Percentiles rank a stretch among this genome's conserved stretches.
These are phyloP conservation scores for Eucalyptus viminalis DNA, from an alignment of 345 rosid species.

Conservation along the genomic window DNA sequence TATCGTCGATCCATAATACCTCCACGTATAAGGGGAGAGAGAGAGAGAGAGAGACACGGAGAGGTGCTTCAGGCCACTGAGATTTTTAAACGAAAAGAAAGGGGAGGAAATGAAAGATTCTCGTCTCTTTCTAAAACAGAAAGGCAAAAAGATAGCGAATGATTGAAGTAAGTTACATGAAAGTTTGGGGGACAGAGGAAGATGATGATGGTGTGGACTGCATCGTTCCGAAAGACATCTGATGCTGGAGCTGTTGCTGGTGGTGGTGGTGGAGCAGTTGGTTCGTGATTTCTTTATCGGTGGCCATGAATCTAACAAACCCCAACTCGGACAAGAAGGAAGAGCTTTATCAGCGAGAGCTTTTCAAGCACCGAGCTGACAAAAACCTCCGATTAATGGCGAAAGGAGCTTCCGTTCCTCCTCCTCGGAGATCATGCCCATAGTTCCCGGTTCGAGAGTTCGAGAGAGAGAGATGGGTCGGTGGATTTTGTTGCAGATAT, in stretches of 20 bases:
- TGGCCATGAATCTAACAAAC: not conserved
- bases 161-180: conserved; percentile 26
- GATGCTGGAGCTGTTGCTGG: conserved; percentile 24
- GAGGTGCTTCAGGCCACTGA: not conserved
- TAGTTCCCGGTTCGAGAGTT: not conserved
- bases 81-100: not conserved
- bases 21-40: not conserved
- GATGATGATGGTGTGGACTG: conserved; percentile 27
- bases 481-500: not conserved
- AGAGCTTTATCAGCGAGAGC: not conserved
- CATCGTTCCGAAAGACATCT: conserved; percentile 41
- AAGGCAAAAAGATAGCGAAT: not conserved
- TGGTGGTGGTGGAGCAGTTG: conserved; percentile 2
- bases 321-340: not conserved
- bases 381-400: not conserved
- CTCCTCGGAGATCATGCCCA: not conserved
- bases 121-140: not conserved
- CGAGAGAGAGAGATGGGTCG: not conserved
- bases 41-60: not conserved
- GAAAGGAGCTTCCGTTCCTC: not conserved
- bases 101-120: not conserved
- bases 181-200: conserved; percentile 22
- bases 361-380: not conserved
- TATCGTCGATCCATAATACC: not conserved
- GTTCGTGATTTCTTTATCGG: not conserved